phyloP scores from a whole-genome alignment of 2,329 filamentous ascomycete genomes.

The Colletotrichum chlorophyti region DNA sequence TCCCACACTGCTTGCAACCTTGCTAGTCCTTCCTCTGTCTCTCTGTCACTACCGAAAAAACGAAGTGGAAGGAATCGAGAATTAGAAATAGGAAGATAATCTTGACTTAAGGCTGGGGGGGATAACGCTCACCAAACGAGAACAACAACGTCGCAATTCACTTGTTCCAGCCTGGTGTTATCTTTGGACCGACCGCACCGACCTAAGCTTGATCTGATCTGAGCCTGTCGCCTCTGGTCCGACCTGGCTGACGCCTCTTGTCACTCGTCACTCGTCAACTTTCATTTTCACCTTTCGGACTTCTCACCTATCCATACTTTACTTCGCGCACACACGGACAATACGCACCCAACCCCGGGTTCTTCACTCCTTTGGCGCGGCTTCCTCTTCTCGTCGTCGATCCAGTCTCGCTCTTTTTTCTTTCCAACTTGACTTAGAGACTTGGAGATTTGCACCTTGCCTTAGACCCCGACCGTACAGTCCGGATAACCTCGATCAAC shows the following conservation, averaged over 20 bases:
- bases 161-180: slow-evolving; percentile 20
- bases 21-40: slow-evolving; percentile 22
- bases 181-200: slow-evolving; percentile 13
- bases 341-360: not conserved
- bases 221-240: not conserved
- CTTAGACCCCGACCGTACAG: too few relatives aligned
- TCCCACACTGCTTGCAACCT: too few relatives aligned
- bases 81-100: too few relatives aligned
- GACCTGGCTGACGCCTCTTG: slow-evolving; percentile 20
- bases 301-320: not conserved
- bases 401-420: slow-evolving; percentile 9
- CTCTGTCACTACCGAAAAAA: slow-evolving; percentile 21
- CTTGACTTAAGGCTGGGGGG: too few relatives aligned
- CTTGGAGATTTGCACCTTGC: not conserved
- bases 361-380: slow-evolving; percentile 24
- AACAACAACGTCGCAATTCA: slow-evolving; percentile 6
- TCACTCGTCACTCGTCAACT: slow-evolving; percentile 9
- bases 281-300: not conserved
- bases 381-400: slow-evolving; percentile 20
- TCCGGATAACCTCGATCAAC: too few relatives aligned
- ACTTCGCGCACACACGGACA: too few relatives aligned
- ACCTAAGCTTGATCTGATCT: slow-evolving; percentile 16
- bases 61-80: slow-evolving; percentile 2
- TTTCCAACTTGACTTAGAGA: not conserved
- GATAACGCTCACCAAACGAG: too few relatives aligned